Evolutionary conservation across 2,329 filamentous ascomycete genomes (phyloP), one percentile per base, ranked within the genome.

Genomic region (Aspergillus versicolor): DNA sequence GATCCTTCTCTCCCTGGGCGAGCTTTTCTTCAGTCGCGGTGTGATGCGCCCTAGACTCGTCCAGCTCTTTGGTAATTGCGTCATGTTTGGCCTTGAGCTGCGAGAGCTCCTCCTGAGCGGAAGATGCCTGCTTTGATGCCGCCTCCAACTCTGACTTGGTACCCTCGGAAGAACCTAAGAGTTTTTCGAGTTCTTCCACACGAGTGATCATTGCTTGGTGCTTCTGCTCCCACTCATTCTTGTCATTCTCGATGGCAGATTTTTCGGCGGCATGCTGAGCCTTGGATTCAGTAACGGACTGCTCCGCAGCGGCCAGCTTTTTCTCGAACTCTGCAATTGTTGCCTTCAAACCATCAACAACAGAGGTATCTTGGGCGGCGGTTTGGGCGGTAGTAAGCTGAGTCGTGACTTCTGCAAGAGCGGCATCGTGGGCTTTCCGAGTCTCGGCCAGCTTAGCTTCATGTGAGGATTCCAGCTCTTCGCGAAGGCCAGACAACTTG

Each of bases 161-260:
- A 58, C 78, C 83, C 82, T 95, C 94, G 61, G 91, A 90, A 62
- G 92, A 87, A 27, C 88, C 88, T 59, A 95, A 79, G 34, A 91
- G 90, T 66, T 89, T 82, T 56, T 92, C 91, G 71, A 96, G 94
- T 30, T 92, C 89, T 54, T 95, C 90, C 47, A 95, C 80, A 57
- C 88, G 86, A 66, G 73, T 58, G 67, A 65, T 55, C 60, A 74
- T 52, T n/a, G 66, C 63, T 54, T 71, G 61, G 54, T 68, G 66
- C 34, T 73, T 70, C 59, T 69, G 54, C 46, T 82, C 80, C 54
- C 82, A 77, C 41, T 80, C 72, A 50, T 72, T 73, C 45, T 77
- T 76, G 52, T 80, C 77, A 37, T 69, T 60, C 41, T 72, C 61
- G 43, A 75, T 66, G 63, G 76, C 77, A 52, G 77, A 73, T 58